These are phyloP conservation scores for Ricinus communis DNA, from an alignment of 345 rosid species.

Conservation along the genomic window DNA sequence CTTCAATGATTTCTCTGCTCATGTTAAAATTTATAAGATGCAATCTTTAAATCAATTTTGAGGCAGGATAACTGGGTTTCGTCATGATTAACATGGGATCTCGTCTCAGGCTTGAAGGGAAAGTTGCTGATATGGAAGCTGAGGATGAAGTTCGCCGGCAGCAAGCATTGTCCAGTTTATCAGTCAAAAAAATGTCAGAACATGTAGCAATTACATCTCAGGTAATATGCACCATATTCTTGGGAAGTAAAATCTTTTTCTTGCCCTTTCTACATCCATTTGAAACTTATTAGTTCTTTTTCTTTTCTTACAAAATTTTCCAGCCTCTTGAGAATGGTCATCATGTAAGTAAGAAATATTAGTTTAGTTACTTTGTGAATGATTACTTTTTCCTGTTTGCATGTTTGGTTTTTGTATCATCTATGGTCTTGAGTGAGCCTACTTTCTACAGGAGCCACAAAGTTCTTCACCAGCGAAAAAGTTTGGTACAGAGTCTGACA, in stretches of 20 bases:
- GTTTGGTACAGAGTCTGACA: slow-evolving; percentile 59
- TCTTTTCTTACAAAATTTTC: slow-evolving; percentile 26
- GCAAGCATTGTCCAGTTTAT: slow-evolving; percentile 51
- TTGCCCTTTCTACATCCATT: not conserved
- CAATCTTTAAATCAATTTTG: slow-evolving; percentile 1
- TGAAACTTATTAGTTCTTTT: not conserved
- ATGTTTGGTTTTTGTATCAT: slow-evolving; percentile 10
- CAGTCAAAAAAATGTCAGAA: slow-evolving; percentile 47
- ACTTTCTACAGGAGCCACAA: slow-evolving; percentile 54
- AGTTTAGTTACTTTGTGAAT: slow-evolving; percentile 32
- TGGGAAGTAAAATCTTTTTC: not conserved
- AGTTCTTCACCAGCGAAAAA: slow-evolving; percentile 53
- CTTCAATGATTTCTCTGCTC: not conserved
- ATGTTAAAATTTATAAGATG: not conserved
- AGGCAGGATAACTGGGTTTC: slow-evolving; percentile 2
- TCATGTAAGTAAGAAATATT: slow-evolving; percentile 45
- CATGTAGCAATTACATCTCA: slow-evolving; percentile 35
- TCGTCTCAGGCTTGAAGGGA: slow-evolving; percentile 82
- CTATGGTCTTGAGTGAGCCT: slow-evolving; percentile 4
- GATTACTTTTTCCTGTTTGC: not conserved
- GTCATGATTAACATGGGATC: not conserved
- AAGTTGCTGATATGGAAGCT: slow-evolving; percentile 71
- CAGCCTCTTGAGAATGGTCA: slow-evolving; percentile 87
- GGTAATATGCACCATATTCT: slow-evolving; percentile 32
- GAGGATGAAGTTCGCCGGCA: slow-evolving; percentile 73